These are phyloP conservation scores for Populus euphratica DNA, from an alignment of 345 rosid genomes.

Conservation along the genomic window DNA sequence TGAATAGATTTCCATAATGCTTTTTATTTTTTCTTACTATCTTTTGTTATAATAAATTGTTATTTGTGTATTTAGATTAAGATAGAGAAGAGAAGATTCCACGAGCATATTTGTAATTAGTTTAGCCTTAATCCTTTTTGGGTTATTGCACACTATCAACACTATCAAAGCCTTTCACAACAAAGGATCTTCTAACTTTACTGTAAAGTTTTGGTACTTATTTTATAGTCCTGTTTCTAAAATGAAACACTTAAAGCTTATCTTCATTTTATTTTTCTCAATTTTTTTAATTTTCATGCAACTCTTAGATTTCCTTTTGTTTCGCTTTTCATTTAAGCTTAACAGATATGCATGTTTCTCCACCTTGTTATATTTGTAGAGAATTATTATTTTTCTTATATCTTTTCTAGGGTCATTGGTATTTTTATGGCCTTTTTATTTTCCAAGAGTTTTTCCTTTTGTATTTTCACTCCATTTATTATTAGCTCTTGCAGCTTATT, in stretches of 20 bases:
- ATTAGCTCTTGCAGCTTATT: conserved; percentile 79
- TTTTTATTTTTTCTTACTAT: background rate
- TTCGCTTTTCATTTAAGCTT: conserved; percentile 50
- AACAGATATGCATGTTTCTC: conserved; percentile 74
- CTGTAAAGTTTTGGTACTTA: conserved; percentile 54
- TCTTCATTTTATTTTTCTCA: conserved; percentile 55
- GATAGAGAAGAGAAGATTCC: conserved; percentile 13
- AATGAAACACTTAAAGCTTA: conserved; percentile 57
- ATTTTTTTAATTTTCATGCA: conserved; percentile 45
- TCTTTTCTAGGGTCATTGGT: conserved; percentile 48
- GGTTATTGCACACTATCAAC: conserved; percentile 76
- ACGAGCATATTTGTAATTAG: conserved; percentile 80
- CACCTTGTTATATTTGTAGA: conserved; percentile 75
- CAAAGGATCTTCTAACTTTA: conserved; percentile 48
- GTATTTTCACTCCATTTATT: conserved; percentile 84
- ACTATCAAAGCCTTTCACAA: conserved; percentile 56
- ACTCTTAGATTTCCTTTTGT: conserved; percentile 51
- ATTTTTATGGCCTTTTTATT: conserved; percentile 61
- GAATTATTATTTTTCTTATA: conserved; percentile 39
- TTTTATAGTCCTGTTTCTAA: conserved; percentile 30
- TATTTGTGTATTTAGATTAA: conserved; percentile 24
- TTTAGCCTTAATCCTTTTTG: conserved; percentile 61
- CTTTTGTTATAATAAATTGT: background rate
- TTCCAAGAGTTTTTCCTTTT: conserved; percentile 83
- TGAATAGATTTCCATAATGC: conserved; percentile 18